These are phyloP conservation scores for Pelargonium citronellum DNA, from an alignment of 441 rosid species.

Conservation along the genomic window DNA sequence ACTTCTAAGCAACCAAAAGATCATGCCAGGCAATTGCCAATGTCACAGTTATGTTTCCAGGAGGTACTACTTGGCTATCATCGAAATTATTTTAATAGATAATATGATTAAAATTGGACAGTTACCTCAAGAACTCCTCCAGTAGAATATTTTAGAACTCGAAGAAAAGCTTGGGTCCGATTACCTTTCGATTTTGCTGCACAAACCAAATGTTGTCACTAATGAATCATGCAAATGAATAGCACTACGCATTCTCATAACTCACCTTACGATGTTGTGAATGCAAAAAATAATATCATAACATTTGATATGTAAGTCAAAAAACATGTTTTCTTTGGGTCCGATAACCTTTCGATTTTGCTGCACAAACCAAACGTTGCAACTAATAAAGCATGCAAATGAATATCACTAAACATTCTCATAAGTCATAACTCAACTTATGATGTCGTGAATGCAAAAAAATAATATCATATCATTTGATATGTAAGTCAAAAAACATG, in stretches of 20 bases:
- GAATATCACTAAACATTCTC: not conserved
- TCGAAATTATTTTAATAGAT: not conserved
- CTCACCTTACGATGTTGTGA: constrained; percentile 9
- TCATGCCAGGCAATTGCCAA: not conserved
- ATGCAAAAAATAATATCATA: not conserved
- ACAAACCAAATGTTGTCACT: constrained; percentile 21
- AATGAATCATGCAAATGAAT: constrained; percentile 10
- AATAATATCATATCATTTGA: no score
- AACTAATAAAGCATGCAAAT: constrained; percentile 12
- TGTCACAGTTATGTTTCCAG: not conserved
- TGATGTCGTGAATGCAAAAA: constrained; percentile 8
- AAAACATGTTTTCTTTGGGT: no score
- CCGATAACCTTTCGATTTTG: constrained; percentile 56
- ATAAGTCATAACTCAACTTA: constrained; percentile 5
- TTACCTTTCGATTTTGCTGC: constrained; percentile 73
- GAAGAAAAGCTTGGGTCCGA: constrained; percentile 72
- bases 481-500: no score
- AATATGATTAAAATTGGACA: constrained; percentile 12
- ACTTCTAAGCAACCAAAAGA: not conserved
- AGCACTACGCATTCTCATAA: constrained; percentile 1
- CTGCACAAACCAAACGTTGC: constrained; percentile 39
- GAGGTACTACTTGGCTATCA: not conserved
- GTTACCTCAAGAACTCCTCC: constrained; percentile 97
- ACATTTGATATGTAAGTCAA: no score
- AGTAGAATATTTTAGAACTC: constrained; percentile 84